Evolutionary conservation across 768 basidiomycete species (phyloP).

Genomic region (Boletus insuetus): DNA sequence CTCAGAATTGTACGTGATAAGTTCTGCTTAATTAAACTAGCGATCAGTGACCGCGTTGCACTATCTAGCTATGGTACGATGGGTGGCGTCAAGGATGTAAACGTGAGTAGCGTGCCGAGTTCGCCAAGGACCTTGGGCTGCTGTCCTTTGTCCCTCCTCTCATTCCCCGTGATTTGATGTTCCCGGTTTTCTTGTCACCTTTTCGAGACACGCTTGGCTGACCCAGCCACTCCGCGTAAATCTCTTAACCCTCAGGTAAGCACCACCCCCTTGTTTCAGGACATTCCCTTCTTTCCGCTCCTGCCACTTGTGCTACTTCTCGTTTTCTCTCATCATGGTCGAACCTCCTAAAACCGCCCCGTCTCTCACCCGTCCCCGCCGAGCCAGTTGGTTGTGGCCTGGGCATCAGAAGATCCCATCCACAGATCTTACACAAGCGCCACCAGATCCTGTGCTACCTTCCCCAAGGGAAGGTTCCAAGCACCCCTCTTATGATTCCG

Average conservation of each 20-base stretch:
- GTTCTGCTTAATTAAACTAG: not conserved
- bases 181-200: slow-evolving; percentile 16
- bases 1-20: slow-evolving; percentile 11
- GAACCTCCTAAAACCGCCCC: slow-evolving; percentile 15
- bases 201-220: slow-evolving; percentile 28
- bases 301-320: not conserved
- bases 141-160: not conserved
- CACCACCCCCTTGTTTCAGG: slow-evolving; percentile 13
- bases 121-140: slow-evolving; percentile 22
- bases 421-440: slow-evolving; percentile 12
- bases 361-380: slow-evolving; percentile 13
- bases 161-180: slow-evolving; percentile 5
- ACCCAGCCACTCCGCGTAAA: slow-evolving; percentile 29
- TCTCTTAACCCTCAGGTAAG: slow-evolving; percentile 33
- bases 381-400: slow-evolving; percentile 30
- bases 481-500: slow-evolving; percentile 6
- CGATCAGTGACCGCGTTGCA: not conserved
- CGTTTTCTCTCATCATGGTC: slow-evolving; percentile 19
- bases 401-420: slow-evolving; percentile 22
- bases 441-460: slow-evolving; percentile 17
- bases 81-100: slow-evolving; percentile 27
- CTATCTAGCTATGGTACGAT: slow-evolving; percentile 13
- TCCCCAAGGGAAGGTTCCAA: slow-evolving; percentile 14
- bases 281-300: slow-evolving; percentile 9
- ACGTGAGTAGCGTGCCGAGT: slow-evolving; percentile 25